A percentile compares a stretch with the other conserved stretches of the same genome.
Conservation (phyloP, 176 grass and related monocot species). For the Elaeis guineensis region DNA sequence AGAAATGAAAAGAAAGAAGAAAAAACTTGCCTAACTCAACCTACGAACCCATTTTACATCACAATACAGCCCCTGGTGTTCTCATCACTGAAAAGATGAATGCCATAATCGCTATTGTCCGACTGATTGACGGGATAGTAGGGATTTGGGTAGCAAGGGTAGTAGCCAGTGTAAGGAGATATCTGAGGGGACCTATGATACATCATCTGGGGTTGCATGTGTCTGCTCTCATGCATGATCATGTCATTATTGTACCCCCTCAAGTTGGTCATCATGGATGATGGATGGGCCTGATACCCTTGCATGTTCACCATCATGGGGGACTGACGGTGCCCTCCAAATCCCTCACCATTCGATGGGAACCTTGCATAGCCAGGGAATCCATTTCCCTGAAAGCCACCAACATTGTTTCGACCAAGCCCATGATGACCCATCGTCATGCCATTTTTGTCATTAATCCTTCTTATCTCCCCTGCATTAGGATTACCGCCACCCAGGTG, state of each 20-base stretch:
- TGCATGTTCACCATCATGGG: conserved; percentile 7
- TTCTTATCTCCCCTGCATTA: conserved; percentile 6
- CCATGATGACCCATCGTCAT: background rate
- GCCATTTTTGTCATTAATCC: conserved; percentile 2
- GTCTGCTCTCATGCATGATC: conserved; percentile 5
- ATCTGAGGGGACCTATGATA: background rate
- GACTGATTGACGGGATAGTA: background rate
- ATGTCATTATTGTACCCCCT: background rate
- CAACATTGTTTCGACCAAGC: background rate
- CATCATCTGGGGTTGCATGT: conserved; percentile 17
- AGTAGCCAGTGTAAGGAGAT: background rate
- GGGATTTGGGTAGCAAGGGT: conserved; percentile 1
- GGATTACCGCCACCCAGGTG: background rate
- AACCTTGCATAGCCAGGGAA: background rate
- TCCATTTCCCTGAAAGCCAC: background rate
- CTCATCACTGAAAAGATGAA: conserved; percentile 17
- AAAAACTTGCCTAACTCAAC: background rate
- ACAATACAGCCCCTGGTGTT: conserved; percentile 15
- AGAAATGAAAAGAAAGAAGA: background rate
- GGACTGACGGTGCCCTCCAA: background rate
- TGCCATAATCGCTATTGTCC: background rate
- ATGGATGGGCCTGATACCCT: background rate
- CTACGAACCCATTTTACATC: background rate
- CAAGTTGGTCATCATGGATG: conserved; percentile 6
- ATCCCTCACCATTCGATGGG: background rate